Conservation (phyloP, 164 flowering plant species). For the Tetracentron sinense region DNA sequence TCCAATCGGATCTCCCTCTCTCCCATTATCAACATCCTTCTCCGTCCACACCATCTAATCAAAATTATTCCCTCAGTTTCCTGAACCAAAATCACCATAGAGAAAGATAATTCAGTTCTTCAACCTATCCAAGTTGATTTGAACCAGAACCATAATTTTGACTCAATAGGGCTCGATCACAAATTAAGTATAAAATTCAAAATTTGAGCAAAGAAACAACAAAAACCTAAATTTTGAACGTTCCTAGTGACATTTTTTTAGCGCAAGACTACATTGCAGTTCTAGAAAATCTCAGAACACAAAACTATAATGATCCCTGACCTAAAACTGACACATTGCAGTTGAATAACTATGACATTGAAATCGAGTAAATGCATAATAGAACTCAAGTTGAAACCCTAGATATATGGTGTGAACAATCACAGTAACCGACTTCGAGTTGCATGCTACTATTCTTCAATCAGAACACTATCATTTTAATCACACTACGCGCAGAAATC, state of each 20-base stretch:
- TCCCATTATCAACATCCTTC: slow-evolving; percentile 32
- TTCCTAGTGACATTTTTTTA: too few relatives aligned
- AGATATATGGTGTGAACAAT: too few relatives aligned
- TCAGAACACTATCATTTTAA: too few relatives aligned
- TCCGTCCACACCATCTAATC: slow-evolving; percentile 51
- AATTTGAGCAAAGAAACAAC: not conserved
- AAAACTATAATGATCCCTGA: not conserved
- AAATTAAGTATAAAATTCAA: not conserved
- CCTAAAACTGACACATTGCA: not conserved
- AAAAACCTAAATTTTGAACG: not conserved
- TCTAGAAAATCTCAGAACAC: not conserved
- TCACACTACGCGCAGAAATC: too few relatives aligned
- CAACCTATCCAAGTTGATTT: not conserved
- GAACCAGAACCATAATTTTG: slow-evolving; percentile 1
- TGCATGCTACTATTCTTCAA: too few relatives aligned
- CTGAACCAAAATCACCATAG: slow-evolving; percentile 18
- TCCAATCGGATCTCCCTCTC: slow-evolving; percentile 29
- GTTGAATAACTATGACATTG: not conserved
- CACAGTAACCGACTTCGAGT: not conserved
- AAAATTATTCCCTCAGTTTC: slow-evolving; percentile 13
- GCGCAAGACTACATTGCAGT: too few relatives aligned
- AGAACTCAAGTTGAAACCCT: too few relatives aligned
- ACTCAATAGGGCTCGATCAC: not conserved
- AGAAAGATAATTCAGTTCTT: not conserved
- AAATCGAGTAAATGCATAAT: too few relatives aligned